These are phyloP conservation scores for Hymenoscyphus salicellus DNA, from an alignment of 2,329 filamentous ascomycete species.

Conservation along the genomic window DNA sequence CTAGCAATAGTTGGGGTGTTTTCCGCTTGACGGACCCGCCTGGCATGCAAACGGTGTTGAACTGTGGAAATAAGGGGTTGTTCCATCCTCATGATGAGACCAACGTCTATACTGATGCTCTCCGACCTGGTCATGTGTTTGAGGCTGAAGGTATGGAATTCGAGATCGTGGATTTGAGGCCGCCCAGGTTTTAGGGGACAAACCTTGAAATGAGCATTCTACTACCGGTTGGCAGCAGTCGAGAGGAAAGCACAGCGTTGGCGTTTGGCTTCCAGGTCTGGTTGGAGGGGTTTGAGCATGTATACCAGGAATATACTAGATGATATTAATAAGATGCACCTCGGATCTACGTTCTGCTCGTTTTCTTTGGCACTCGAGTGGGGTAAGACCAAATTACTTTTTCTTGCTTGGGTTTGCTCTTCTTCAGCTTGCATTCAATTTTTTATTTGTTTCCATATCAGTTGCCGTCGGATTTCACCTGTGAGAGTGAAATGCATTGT, in stretches of 20 bases:
- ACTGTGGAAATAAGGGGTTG: conserved; percentile 72
- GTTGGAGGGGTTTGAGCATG: background rate
- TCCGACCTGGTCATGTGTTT: conserved; percentile 56
- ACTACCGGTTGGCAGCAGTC: conserved; percentile 1
- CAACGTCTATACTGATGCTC: conserved; percentile 41
- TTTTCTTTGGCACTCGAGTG: conserved; percentile 1
- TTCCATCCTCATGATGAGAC: conserved; percentile 69
- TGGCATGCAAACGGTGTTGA: conserved; percentile 78
- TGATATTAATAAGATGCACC: background rate
- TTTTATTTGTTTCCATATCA: background rate
- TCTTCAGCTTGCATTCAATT: background rate
- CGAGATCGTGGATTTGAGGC: conserved; percentile 62
- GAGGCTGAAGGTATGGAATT: conserved; percentile 56
- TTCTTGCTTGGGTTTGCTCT: background rate
- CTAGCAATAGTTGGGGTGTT: conserved; percentile 68
- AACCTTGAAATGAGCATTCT: background rate
- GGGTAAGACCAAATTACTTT: background rate
- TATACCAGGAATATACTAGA: background rate
- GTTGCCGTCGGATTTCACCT: background rate
- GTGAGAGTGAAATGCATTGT: background rate
- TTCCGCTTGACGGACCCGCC: conserved; percentile 93
- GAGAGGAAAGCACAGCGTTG: conserved; percentile 17
- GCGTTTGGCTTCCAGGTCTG: conserved; percentile 11
- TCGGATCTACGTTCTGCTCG: background rate
- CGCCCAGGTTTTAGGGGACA: conserved; percentile 10